phyloP scores from a whole-genome alignment of 192 early-diverging fungal genomes.

The Mycoemilia scoparia region DNA sequence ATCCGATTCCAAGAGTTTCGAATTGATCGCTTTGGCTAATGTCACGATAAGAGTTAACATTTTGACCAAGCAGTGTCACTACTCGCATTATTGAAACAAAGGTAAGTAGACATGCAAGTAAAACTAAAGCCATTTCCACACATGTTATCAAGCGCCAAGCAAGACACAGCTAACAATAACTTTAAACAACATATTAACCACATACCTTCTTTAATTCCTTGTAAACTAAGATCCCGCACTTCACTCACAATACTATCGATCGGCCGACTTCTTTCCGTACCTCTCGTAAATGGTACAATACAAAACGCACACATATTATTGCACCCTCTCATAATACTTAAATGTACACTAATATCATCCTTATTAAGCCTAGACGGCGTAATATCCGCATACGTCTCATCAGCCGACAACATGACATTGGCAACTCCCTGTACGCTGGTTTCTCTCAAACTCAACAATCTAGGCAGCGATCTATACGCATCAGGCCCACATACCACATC shows the following conservation, averaged over 20 bases:
- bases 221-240: constrained; percentile 36
- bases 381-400: constrained; percentile 65
- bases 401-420: constrained; percentile 62
- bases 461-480: constrained; percentile 54
- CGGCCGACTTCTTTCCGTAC: constrained; percentile 49
- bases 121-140: not conserved
- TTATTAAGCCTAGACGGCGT: constrained; percentile 47
- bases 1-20: constrained; percentile 21
- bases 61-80: constrained; percentile 58
- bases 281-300: constrained; percentile 60
- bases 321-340: constrained; percentile 63
- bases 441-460: constrained; percentile 45
- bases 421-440: constrained; percentile 47
- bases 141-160: too few species aligned
- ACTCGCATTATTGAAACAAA: too few species aligned
- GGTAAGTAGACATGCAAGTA: too few species aligned
- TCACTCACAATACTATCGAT: constrained; percentile 52
- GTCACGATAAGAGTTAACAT: constrained; percentile 66
- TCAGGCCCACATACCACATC: constrained; percentile 66
- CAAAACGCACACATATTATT: constrained; percentile 73
- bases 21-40: constrained; percentile 34
- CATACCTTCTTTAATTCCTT: constrained; percentile 50
- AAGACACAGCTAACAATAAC: too few species aligned
- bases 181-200: constrained; percentile 1
- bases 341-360: constrained; percentile 44